Evolutionary conservation across 305 asterid genomes (phyloP).

Genomic region (Solanum chacoense): DNA sequence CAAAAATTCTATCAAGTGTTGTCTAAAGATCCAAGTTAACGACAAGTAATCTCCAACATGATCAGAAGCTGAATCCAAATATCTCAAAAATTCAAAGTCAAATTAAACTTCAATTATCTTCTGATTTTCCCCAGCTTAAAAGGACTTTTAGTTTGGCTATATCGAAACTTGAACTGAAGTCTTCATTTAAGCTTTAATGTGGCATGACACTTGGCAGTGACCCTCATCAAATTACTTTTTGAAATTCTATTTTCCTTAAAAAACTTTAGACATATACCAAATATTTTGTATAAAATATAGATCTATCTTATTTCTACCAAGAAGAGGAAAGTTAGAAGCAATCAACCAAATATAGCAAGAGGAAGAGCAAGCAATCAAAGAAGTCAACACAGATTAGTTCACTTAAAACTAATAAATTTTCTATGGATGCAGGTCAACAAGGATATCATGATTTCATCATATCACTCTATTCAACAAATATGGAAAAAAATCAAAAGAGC

Average conservation of each 20-base stretch:
- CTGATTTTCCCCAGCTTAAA: not conserved
- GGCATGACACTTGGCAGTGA: not conserved
- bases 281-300: not conserved
- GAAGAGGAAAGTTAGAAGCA: not conserved
- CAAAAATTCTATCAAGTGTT: not conserved
- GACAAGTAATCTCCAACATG: not conserved
- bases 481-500: not conserved
- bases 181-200: not conserved
- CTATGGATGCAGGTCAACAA: not conserved
- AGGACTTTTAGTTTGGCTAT: not conserved
- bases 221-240: not conserved
- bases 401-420: not conserved
- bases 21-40: not conserved
- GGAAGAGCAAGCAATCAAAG: not conserved
- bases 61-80: not conserved
- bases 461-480: not conserved
- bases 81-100: not conserved
- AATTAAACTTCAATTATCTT: not conserved
- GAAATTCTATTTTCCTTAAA: not conserved
- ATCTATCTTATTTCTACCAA: not conserved
- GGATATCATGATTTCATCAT: not conserved
- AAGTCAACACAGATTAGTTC: not conserved
- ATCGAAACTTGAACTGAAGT: not conserved
- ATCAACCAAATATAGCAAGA: not conserved
- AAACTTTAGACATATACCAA: not conserved